These are phyloP conservation scores for Xanthoconium purpureum DNA, from an alignment of 768 basidiomycete genomes.

Conservation along the genomic window DNA sequence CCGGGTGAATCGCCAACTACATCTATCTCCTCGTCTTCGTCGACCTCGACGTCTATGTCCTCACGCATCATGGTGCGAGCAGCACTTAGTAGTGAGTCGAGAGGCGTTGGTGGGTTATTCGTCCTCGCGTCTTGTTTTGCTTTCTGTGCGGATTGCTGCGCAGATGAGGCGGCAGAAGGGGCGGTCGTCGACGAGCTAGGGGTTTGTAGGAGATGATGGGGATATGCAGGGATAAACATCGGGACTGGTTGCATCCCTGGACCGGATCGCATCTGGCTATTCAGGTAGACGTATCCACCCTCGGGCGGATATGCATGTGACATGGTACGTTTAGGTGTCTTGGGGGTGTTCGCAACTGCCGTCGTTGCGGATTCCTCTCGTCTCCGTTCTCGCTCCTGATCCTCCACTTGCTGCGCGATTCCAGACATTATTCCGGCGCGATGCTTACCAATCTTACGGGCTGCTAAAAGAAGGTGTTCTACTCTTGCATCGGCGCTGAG, in stretches of 20 bases:
- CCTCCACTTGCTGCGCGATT: slow-evolving; percentile 37
- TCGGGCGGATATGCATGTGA: slow-evolving; percentile 21
- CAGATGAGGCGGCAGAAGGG: slow-evolving; percentile 24
- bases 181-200: slow-evolving; percentile 33
- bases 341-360: slow-evolving; percentile 20
- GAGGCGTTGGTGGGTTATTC: slow-evolving; percentile 41
- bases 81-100: slow-evolving; percentile 60
- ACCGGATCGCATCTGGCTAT: slow-evolving; percentile 22
- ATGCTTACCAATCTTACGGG: slow-evolving; percentile 63
- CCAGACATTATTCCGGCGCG: slow-evolving; percentile 58
- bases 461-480: slow-evolving; percentile 70
- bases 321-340: slow-evolving; percentile 32
- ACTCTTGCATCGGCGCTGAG: slow-evolving; percentile 61
- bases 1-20: slow-evolving; percentile 19
- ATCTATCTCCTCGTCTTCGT: slow-evolving; percentile 32
- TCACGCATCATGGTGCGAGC: slow-evolving; percentile 55
- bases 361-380: slow-evolving; percentile 26
- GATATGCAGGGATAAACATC: slow-evolving; percentile 30
- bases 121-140: slow-evolving; percentile 10
- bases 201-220: slow-evolving; percentile 27
- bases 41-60: slow-evolving; percentile 27
- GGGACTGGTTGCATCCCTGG: slow-evolving; percentile 32
- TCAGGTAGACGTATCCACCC: slow-evolving; percentile 31
- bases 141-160: slow-evolving; percentile 17
- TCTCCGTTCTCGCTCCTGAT: slow-evolving; percentile 29